phyloP scores from a whole-genome alignment of 177 flowering plant species.

The Vitis hybrid region DNA sequence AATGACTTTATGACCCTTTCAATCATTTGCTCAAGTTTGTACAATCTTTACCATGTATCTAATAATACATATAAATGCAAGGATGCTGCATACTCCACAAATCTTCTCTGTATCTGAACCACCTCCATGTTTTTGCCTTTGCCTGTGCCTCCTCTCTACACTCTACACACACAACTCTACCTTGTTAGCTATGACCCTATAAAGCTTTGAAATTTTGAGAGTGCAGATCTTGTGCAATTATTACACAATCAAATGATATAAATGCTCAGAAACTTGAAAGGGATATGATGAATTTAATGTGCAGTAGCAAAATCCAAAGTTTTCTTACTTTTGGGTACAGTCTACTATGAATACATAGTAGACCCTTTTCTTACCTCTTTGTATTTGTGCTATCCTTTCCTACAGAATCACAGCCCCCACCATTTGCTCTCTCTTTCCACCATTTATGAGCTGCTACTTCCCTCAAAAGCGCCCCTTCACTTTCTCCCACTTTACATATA shows the following conservation, averaged over 20 bases:
- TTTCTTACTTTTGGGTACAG: slow-evolving; percentile 2
- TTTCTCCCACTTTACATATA: background rate
- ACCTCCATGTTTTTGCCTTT: slow-evolving; percentile 47
- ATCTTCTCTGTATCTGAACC: slow-evolving; percentile 59
- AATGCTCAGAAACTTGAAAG: slow-evolving; percentile 12
- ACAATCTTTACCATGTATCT: no score
- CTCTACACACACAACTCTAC: background rate
- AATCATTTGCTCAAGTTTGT: no score
- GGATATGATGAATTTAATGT: slow-evolving; percentile 20
- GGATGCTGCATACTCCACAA: slow-evolving; percentile 51
- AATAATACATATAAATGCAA: slow-evolving; percentile 12
- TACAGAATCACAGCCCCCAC: slow-evolving; percentile 9
- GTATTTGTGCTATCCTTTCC: slow-evolving; percentile 7
- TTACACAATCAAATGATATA: slow-evolving; percentile 13
- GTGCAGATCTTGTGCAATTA: slow-evolving; percentile 19
- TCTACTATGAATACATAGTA: background rate
- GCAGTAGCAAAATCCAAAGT: slow-evolving; percentile 10
- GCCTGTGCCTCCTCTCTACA: slow-evolving; percentile 4
- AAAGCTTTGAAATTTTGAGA: slow-evolving; percentile 8
- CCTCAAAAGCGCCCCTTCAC: background rate
- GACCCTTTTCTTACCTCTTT: background rate
- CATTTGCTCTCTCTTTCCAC: slow-evolving; percentile 5
- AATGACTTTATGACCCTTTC: no score
- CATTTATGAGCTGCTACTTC: background rate
- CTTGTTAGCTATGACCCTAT: slow-evolving; percentile 1